Conservation (phyloP, 176 grass and related monocot species). For the Aegilops sharonensis region DNA sequence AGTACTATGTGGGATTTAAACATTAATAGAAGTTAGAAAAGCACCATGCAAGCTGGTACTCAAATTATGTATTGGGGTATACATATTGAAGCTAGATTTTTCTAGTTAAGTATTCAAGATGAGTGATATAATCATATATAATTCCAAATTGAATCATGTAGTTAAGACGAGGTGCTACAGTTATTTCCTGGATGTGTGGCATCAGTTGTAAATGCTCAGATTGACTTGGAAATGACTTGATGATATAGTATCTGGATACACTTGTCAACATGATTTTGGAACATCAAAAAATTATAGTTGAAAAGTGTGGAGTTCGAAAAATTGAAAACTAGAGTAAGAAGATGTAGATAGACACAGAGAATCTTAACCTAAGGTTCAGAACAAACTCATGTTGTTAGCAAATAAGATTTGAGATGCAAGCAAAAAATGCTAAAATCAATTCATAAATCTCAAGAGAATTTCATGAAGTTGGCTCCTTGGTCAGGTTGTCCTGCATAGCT, state of each 20-base stretch:
- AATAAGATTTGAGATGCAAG: conserved; percentile 1
- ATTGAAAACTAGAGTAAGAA: not conserved
- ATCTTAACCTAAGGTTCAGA: not conserved
- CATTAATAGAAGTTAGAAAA: not conserved
- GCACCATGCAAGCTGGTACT: too few relatives aligned
- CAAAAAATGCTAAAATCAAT: not conserved
- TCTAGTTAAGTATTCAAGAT: not conserved
- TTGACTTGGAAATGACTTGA: not conserved
- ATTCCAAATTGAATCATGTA: not conserved
- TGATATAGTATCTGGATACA: not conserved
- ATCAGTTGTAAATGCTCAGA: not conserved
- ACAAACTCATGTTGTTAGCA: not conserved
- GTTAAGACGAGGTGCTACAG: not conserved
- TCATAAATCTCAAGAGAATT: not conserved
- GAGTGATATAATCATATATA: not conserved
- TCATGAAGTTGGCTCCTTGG: not conserved
- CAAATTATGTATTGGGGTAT: too few relatives aligned
- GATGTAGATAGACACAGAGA: not conserved
- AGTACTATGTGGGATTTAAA: not conserved
- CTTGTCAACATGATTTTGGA: not conserved
- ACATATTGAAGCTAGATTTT: too few relatives aligned
- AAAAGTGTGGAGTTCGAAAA: not conserved
- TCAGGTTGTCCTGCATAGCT: not conserved
- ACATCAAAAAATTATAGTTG: not conserved
- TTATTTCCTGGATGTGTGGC: not conserved